These are phyloP conservation scores for Mortierella sp. DNA, from an alignment of 371 early-diverging fungal genomes.

Conservation along the genomic window DNA sequence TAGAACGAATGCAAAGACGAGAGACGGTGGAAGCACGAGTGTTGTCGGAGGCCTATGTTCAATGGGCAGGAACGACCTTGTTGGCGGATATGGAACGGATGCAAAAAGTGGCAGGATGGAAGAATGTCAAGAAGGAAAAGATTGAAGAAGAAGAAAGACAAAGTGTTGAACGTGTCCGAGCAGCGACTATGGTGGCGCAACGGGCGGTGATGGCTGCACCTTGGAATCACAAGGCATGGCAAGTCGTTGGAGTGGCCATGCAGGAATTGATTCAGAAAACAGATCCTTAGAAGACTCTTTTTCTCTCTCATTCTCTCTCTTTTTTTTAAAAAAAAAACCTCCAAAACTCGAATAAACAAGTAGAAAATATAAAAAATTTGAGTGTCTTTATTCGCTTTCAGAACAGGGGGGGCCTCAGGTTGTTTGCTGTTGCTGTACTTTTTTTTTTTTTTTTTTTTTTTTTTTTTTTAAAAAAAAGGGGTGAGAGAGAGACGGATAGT, in stretches of 20 bases:
- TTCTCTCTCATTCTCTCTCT: too few relatives aligned
- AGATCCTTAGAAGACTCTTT: background rate
- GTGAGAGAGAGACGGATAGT: too few relatives aligned
- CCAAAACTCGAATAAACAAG: too few relatives aligned
- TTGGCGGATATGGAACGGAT: conserved; percentile 35
- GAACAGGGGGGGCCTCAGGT: too few relatives aligned
- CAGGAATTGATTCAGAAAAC: conserved; percentile 12
- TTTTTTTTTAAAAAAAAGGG: too few relatives aligned
- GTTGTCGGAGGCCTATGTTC: conserved; percentile 27
- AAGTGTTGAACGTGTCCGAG: conserved; percentile 15
- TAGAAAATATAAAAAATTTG: too few relatives aligned
- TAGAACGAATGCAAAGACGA: conserved; percentile 20
- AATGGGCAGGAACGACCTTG: conserved; percentile 37
- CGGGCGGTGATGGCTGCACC: conserved; percentile 64
- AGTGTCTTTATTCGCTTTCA: too few relatives aligned
- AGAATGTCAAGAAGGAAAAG: conserved; percentile 52
- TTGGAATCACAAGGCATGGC: conserved; percentile 63
- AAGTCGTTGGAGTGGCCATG: conserved; percentile 24
- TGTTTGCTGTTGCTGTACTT: too few relatives aligned
- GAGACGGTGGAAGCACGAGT: conserved; percentile 30
- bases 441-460: too few relatives aligned
- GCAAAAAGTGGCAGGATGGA: conserved; percentile 41
- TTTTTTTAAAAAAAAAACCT: too few relatives aligned
- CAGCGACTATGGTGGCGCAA: conserved; percentile 56
- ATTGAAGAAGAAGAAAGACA: conserved; percentile 33